phyloP scores from a whole-genome alignment of 371 early-diverging fungal genomes.

The Rhizomucor miehei region DNA sequence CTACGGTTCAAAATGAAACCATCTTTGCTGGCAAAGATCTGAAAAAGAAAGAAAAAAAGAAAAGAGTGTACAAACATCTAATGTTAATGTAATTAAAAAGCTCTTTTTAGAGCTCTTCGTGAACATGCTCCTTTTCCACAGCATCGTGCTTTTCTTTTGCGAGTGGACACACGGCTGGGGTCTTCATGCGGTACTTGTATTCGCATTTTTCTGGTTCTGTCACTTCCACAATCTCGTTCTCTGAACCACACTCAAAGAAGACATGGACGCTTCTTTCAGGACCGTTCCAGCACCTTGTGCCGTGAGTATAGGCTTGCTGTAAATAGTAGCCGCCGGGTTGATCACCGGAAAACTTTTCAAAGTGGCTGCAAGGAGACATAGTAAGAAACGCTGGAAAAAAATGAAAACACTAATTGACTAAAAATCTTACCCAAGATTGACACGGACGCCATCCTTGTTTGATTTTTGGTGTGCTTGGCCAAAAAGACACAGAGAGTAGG shows the following conservation, averaged over 20 bases:
- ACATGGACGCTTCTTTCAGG: constrained; percentile 69
- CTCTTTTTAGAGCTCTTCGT: constrained; percentile 7
- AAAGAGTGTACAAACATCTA: no score
- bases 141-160: constrained; percentile 7
- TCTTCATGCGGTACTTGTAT: constrained; percentile 66
- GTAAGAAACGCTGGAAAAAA: constrained; percentile 4
- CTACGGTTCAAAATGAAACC: constrained; percentile 23
- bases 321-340: constrained; percentile 35
- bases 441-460: constrained; percentile 51
- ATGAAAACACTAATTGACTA: background rate
- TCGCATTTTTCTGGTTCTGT: constrained; percentile 94
- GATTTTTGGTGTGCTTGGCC: constrained; percentile 74
- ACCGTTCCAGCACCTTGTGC: constrained; percentile 92
- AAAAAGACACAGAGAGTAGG: constrained; percentile 81
- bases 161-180: constrained; percentile 76
- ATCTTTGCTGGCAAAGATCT: constrained; percentile 12
- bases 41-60: no score
- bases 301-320: constrained; percentile 65
- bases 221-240: constrained; percentile 66
- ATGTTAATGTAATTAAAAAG: background rate
- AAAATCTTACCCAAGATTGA: constrained; percentile 69
- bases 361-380: constrained; percentile 21
- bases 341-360: constrained; percentile 30
- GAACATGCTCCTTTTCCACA: background rate
- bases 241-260: constrained; percentile 62